These are phyloP conservation scores for Pythium vanterpoolii DNA, from an alignment of 352 stramenopile species.

Conservation along the genomic window DNA sequence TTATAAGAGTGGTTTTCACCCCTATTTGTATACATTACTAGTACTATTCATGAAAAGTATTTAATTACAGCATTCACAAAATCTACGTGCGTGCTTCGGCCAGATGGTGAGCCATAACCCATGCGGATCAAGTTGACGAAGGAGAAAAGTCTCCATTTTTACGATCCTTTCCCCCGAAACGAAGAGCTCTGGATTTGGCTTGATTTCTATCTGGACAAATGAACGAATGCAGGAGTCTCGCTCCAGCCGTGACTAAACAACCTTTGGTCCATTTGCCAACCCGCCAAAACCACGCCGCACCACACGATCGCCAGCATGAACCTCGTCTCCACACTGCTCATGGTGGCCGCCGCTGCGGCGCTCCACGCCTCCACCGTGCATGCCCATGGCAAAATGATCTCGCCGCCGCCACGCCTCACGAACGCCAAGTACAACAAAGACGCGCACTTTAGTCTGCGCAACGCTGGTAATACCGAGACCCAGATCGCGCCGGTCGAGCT, in stretches of 20 bases:
- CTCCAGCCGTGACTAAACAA: no score
- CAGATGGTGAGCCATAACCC: no score
- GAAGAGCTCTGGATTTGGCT: not conserved
- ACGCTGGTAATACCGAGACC: constrained; percentile 42
- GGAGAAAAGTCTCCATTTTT: no score
- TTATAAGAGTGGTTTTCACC: no score
- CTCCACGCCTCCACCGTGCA: constrained; percentile 4
- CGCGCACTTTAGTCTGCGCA: constrained; percentile 35
- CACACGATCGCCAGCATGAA: not conserved
- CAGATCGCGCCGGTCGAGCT: constrained; percentile 44
- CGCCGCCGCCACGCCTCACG: constrained; percentile 17
- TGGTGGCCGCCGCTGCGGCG: not conserved
- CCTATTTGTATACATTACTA: no score
- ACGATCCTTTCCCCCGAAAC: no score
- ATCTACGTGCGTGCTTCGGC: no score
- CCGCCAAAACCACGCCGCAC: not conserved
- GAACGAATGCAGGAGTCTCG: no score
- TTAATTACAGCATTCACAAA: not conserved
- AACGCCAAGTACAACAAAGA: constrained; percentile 36
- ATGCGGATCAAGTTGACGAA: no score
- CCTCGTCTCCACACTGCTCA: not conserved
- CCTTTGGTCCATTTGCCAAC: not conserved
- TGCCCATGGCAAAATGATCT: constrained; percentile 23
- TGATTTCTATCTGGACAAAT: no score
- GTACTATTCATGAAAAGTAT: not conserved